Base-by-base conservation (phyloP, 768 basidiomycete species). In the Leccinum obscurum region DNA sequence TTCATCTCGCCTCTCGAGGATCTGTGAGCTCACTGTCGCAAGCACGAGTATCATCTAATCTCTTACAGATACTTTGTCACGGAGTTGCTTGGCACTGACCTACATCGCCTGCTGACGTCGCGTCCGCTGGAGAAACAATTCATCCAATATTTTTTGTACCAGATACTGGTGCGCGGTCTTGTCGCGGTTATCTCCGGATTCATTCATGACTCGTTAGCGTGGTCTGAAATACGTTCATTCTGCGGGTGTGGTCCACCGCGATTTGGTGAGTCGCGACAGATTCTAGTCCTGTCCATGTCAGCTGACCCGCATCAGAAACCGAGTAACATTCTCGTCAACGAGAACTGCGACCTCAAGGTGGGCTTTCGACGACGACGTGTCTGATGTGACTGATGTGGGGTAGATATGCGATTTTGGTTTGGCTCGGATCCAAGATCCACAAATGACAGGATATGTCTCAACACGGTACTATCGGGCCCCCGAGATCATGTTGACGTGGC, bases 401-500 rank as follows among this genome's bases (percentile, higher is more conserved):
- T 61, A 95, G 94, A 98, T 98, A 70, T 99, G 97, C 72, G 97
- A 99, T 76, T 99, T 99, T 75, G 97, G 97, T 60, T 83, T 99
- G 44, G 97, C 97, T 37, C 92, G 97, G 55, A 95, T 99, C 64
- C 97, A 98, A 76, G 97, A 99, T 74, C 96, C 96, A 5, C 97
- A 99, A 74, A 99, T 99, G 97, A 99, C 97, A 1, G 97, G 97
- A 63, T 99, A 98, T 72, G 97, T 98, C 62, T 98, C 97, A 59
- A 99, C 97, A 55, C 83, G 97, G 66, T 99, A 99, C 78, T 99
- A 99, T 74, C 90, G 97, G 55, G 97, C 97, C 6, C 97, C 97
- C 6, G 97, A 99, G 77, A 99, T 99, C 79, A 99, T 99, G 97
- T 83, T 99, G 72, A 99, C 97, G 41, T 99, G 97, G 97, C 97